Conservation (phyloP, 345 rosid species). For the Pelargonium nanum region DNA sequence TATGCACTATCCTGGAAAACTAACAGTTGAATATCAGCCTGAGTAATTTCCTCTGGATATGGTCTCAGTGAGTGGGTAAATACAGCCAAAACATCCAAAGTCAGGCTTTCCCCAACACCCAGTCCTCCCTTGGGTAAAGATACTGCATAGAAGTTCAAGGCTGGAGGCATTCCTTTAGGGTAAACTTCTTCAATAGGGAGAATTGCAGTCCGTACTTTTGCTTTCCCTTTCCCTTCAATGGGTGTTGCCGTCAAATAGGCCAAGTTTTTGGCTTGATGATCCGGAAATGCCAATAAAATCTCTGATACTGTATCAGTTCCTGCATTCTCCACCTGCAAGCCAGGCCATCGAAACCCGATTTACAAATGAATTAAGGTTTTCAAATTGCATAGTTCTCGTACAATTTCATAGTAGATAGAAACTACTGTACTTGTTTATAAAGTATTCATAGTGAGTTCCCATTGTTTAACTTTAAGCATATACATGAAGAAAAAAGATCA, state of each 20-base stretch:
- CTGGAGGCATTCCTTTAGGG: constrained; percentile 48
- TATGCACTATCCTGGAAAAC: constrained; percentile 66
- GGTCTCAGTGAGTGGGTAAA: constrained; percentile 56
- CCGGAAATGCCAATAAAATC: constrained; percentile 59
- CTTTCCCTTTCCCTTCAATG: constrained; percentile 64
- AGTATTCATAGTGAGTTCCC: not conserved
- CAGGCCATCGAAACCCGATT: constrained; percentile 2
- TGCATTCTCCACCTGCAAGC: constrained; percentile 49
- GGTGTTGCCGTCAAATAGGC: constrained; percentile 48
- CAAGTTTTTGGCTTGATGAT: constrained; percentile 52
- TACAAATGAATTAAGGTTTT: not conserved
- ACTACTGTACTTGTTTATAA: not conserved
- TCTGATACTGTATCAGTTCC: constrained; percentile 63
- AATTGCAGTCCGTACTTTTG: constrained; percentile 25
- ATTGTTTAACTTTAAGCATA: not conserved
- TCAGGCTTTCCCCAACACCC: constrained; percentile 46
- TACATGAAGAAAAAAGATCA: not conserved
- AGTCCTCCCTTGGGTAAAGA: constrained; percentile 46
- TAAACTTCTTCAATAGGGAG: constrained; percentile 37
- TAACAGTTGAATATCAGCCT: constrained; percentile 82
- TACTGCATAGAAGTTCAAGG: constrained; percentile 47
- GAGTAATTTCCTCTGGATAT: constrained; percentile 77
- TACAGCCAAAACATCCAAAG: constrained; percentile 49
- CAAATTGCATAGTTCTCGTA: not conserved
- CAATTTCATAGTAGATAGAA: not conserved